These are phyloP conservation scores for Heliamphora pulchella DNA, from an alignment of 179 eudicot species.

Conservation along the genomic window DNA sequence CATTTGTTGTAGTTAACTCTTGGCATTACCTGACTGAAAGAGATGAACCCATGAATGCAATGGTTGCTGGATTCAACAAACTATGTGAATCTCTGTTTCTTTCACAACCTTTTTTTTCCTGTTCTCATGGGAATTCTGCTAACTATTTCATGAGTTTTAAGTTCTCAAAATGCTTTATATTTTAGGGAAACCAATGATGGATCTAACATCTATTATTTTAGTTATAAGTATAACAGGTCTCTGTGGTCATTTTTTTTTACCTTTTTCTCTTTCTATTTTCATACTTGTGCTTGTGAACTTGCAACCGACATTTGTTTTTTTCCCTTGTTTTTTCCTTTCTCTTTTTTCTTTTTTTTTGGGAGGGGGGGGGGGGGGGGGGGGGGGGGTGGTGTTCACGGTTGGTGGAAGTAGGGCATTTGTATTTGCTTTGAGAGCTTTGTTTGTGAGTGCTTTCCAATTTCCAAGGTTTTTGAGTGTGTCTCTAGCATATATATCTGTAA, in stretches of 20 bases:
- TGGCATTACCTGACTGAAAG: neutral
- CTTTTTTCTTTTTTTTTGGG: neutral
- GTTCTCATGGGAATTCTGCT: neutral
- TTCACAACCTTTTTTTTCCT: neutral
- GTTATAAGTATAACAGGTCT: neutral
- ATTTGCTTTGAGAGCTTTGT: neutral
- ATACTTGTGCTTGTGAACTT: neutral
- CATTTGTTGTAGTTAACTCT: neutral
- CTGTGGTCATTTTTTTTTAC: neutral
- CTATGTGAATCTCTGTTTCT: neutral
- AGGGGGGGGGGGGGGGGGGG: neutral
- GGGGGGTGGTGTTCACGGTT: too few species aligned
- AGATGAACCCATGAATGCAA: conserved; percentile 10
- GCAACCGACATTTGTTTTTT: neutral
- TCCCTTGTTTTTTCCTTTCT: neutral
- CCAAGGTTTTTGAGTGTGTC: neutral
- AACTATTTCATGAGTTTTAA: neutral
- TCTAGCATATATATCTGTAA: neutral
- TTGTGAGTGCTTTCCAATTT: neutral
- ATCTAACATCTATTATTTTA: neutral
- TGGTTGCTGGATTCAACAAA: neutral
- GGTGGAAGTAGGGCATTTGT: neutral
- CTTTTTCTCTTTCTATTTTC: neutral
- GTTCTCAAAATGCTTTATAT: neutral
- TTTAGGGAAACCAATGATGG: neutral